phyloP scores from a whole-genome alignment of 768 basidiomycete genomes.

The Cubamyces lactineus region DNA sequence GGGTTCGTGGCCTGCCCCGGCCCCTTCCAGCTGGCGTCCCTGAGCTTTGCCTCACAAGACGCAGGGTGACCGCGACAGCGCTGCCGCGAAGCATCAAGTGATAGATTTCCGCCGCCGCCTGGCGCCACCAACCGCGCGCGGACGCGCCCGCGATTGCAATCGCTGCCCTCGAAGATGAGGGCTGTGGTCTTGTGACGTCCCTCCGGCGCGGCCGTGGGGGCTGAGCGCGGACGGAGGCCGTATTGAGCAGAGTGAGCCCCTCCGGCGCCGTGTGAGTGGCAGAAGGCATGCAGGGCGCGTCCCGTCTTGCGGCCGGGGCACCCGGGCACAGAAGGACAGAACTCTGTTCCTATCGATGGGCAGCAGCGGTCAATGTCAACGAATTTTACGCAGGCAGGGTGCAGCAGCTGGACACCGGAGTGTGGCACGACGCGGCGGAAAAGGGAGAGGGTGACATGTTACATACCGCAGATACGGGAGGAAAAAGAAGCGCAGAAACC shows the following conservation, averaged over 20 bases:
- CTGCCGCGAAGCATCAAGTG: slow-evolving; percentile 22
- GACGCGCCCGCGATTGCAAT: slow-evolving; percentile 14
- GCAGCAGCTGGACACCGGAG: not conserved
- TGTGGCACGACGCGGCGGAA: slow-evolving; percentile 10
- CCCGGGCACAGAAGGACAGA: slow-evolving; percentile 18
- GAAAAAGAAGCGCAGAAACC: slow-evolving; percentile 1
- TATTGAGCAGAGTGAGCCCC: slow-evolving; percentile 6
- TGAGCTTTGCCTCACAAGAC: not conserved
- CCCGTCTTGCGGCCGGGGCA: slow-evolving; percentile 11
- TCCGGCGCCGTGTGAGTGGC: slow-evolving; percentile 14
- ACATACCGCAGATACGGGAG: not conserved
- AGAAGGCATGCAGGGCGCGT: not conserved
- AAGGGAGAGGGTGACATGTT: not conserved
- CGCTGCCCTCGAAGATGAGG: slow-evolving; percentile 17
- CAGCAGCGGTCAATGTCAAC: not conserved
- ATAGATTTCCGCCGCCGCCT: slow-evolving; percentile 9
- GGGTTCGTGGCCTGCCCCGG: slow-evolving; percentile 6
- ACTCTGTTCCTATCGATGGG: slow-evolving; percentile 23
- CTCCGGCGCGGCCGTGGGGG: slow-evolving; percentile 1
- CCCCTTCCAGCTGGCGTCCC: not conserved
- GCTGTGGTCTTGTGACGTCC: slow-evolving; percentile 17
- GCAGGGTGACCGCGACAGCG: not conserved
- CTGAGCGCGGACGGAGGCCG: slow-evolving; percentile 5
- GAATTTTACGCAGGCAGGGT: not conserved
- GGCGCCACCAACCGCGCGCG: slow-evolving; percentile 16